A percentile compares a stretch with the other conserved stretches of the same genome.
Evolutionary conservation across 805 yeast genomes (phyloP).

Genomic region (Yamadazyma nakazawae): DNA sequence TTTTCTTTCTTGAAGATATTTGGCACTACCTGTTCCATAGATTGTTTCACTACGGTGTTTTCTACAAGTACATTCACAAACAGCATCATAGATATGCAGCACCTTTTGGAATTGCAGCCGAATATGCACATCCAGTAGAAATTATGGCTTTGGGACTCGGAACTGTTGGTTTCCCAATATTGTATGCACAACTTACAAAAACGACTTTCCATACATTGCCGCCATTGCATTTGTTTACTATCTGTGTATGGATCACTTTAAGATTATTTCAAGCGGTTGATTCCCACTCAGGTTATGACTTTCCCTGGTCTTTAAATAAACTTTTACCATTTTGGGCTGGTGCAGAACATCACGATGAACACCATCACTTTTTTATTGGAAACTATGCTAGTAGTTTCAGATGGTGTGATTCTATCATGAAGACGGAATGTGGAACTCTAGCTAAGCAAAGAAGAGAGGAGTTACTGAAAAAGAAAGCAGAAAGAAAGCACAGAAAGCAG

Average conservation of each 20-base stretch:
- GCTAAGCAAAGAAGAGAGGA: conserved; percentile 74
- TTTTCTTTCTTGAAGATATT: conserved; percentile 84
- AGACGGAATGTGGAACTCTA: conserved; percentile 87
- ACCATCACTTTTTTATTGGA: conserved; percentile 93
- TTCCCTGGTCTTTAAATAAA: conserved; percentile 94
- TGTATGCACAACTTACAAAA: conserved; percentile 73
- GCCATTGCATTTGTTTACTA: conserved; percentile 79
- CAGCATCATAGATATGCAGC: conserved; percentile 98
- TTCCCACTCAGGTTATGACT: conserved; percentile 96
- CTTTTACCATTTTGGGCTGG: conserved; percentile 97
- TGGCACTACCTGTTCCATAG: conserved; percentile 99
- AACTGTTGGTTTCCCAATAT: conserved; percentile 91
- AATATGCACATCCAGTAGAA: conserved; percentile 95
- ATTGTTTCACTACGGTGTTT: conserved; percentile 79
- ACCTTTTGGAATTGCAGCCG: conserved; percentile 96
- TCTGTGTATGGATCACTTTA: conserved; percentile 80
- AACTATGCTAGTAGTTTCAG: conserved; percentile 93
- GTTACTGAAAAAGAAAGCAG: conserved; percentile 55
- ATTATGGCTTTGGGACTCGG: conserved; percentile 90
- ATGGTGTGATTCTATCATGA: conserved; percentile 88
- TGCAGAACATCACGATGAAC: conserved; percentile 97
- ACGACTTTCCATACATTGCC: conserved; percentile 20
- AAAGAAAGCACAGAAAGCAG: conserved; percentile 22
- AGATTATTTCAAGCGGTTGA: conserved; percentile 96
- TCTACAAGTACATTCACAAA: conserved; percentile 92